Evolutionary conservation across 768 basidiomycete genomes (phyloP), one percentile per base, ranked within the genome.

Genomic region (Tremella yokohamensis): DNA sequence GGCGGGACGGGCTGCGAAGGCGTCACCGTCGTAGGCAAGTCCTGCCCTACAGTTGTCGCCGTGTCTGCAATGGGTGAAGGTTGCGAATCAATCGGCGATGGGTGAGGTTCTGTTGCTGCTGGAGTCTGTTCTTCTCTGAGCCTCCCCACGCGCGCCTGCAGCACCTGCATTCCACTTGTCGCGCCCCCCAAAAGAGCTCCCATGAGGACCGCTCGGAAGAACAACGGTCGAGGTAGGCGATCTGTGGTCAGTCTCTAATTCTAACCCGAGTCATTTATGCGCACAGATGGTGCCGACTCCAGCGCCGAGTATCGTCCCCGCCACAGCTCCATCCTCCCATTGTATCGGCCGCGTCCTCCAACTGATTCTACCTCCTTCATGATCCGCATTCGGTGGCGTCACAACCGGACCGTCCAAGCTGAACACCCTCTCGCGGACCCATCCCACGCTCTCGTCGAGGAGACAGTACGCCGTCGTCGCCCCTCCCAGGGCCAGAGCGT

Each of bases 241-340:
- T 72, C 74, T 76, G 20, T 24, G 40, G 53, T 24, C 38, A 54
- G 34, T n/a, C 24, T 38, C 24, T 11, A 18, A 9, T 34, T 52
- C 22, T 52, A 2, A 24, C 49, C 3, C 16, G 18, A n/a, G 6
- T 25, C 15, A 11, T 15, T 24, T 6, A 11, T 2, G 70, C 74
- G 55, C 40, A 76, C 73, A 71, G 11, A 60, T 24, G 4, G 57
- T 22, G 2, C 73, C 69, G 2, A 74, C 62, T 0, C 57, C 62
- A n/a, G 59, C 24, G 25, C 66, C 72, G 56, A 76, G 45, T 9
- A 72, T 13, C 2, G 57, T 59, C 1, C 75, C 75, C 3, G 75
- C 69, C 1, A 66, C 47, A 7, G 62, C 70, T 2, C 75, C 75
- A 60, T 76, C 75, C 42, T 64, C 50, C 70, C 68, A 72, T 12